Evolutionary conservation across 148 eudicot species (phyloP), one percentile per base, ranked within the genome.

Genomic region (Arbutus unedo): DNA sequence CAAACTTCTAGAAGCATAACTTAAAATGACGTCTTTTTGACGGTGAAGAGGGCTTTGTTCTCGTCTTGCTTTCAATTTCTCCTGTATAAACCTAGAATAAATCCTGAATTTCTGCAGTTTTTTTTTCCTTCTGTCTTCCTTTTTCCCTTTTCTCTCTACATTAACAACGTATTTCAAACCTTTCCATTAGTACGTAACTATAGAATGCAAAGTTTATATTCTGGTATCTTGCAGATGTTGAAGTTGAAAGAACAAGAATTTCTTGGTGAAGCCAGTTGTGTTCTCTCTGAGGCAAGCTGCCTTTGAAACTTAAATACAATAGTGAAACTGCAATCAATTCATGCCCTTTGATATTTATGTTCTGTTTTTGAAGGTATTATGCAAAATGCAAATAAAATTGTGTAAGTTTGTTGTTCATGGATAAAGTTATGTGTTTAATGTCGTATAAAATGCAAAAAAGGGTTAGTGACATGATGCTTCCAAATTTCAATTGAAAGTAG

Each of bases 191-290:
- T 14, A 72, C 7, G n/a, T 55, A 23, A 19, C 23, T 41, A 79
- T 72, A 48, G 72, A 53, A 31, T 25, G 57, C 66, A 8, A 81
- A 48, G 51, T 43, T 78, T 49, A 72, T 43, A 19, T 62, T 62
- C 57, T 78, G 49, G 19, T 60, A 74, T 80, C 56, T 41, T 85
- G 83, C 92, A 96, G 99, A 50, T 66, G 76, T 86, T 96, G 84
- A 89, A 94, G 78, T 89, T 96, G 84, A 62, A 82, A 71, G 93
- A 94, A 77, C 99, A 96, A 82, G 99, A 96, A 15, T 96, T 90
- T 76, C 87, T 96, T 74, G 99, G 98, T 62, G 98, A 94, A 92
- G 95, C 93, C 56, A 90, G 45, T 64, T 94, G 99, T 85, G 82
- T 79, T 76, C 85, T 96, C 23, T 93, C 99, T 79, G 96, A 96